A percentile compares a stretch with the other conserved stretches of the same genome.
Conservation (phyloP, 768 basidiomycete genomes). For the Epithele typhae region DNA sequence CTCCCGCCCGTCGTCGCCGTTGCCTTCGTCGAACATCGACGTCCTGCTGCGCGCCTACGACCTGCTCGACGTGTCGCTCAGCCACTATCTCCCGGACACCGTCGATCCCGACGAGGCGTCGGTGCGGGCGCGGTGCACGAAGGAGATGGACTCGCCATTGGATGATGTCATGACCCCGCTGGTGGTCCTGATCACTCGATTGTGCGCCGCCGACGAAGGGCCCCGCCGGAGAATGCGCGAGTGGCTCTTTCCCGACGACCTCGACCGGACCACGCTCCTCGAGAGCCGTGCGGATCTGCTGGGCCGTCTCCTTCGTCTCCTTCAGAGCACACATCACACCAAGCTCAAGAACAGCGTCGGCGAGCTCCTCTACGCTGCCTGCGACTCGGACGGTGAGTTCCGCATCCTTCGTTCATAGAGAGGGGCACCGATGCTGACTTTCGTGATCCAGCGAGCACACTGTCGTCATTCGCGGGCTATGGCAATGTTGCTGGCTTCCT, state of each 20-base stretch:
- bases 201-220: slow-evolving; percentile 61
- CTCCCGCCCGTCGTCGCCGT: slow-evolving; percentile 31
- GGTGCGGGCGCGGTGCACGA: slow-evolving; percentile 48
- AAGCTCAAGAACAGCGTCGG: slow-evolving; percentile 75
- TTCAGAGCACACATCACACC: slow-evolving; percentile 69
- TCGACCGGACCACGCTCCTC: slow-evolving; percentile 77
- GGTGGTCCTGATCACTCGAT: slow-evolving; percentile 65
- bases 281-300: slow-evolving; percentile 71
- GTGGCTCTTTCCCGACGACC: slow-evolving; percentile 67
- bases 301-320: slow-evolving; percentile 75
- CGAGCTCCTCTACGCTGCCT: slow-evolving; percentile 82
- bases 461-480: slow-evolving; percentile 85
- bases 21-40: slow-evolving; percentile 45
- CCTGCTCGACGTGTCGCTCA: slow-evolving; percentile 55
- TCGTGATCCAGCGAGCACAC: slow-evolving; percentile 49
- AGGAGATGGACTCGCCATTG: slow-evolving; percentile 51
- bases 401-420: too few species aligned
- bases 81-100: slow-evolving; percentile 63
- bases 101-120: slow-evolving; percentile 59
- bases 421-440: background rate
- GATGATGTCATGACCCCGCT: slow-evolving; percentile 81
- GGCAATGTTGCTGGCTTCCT: slow-evolving; percentile 95
- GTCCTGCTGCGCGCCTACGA: slow-evolving; percentile 62
- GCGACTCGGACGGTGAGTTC: slow-evolving; percentile 68
- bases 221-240: slow-evolving; percentile 55